Evolutionary conservation across 768 basidiomycete genomes (phyloP), one percentile per base, ranked within the genome.

Genomic region (Phanerochaete sordida): DNA sequence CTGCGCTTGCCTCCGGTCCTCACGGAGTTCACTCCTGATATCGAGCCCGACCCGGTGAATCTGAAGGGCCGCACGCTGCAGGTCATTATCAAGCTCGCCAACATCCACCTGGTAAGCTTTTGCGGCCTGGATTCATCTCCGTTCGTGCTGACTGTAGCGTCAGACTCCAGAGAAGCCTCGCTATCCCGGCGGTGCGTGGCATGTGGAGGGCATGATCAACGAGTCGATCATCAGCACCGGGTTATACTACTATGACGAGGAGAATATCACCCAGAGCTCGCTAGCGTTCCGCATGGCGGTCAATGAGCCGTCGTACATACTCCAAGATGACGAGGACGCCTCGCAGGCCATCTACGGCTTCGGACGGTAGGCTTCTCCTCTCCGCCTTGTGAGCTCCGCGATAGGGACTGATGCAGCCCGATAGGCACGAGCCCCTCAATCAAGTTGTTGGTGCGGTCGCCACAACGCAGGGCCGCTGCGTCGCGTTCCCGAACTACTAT

Each of bases 81-180:
- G 37, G 75, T 80, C 48, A 72, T 71, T 35, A 76, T 81, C 33
- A 81, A 79, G 67, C 65, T 79, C 9, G 67, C 78, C 2, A 75
- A 70, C 39, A 75, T 74, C 28, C 54, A 65, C 8, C 44, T 71
- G 27, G 27, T 50, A 3, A 26, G 27, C 28, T 3, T 50, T 12
- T 15, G 24, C 19, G 28, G 24, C 19, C 48, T 50, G 23, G 7
- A 12, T 23, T n/a, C 7, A 1, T 11, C 23, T 19, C 16, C 15
- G 46, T 3, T 12, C 23, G 1, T 26, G 24, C 7, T 26, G 15
- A 9, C 28, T 50, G n/a, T n/a, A n/a, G n/a, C n/a, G 24, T 1
- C 26, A 50, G 48, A 74, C 75, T 2, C 65, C 68, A 3, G 69
- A 71, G n/a, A 65, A 70, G 6, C 66, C 69, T 0, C 47, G 54